Percentiles rank a stretch among this genome's conserved stretches.
Evolutionary conservation across 2,329 filamentous ascomycete genomes (phyloP).

Genomic region (Aspergillus sp.): DNA sequence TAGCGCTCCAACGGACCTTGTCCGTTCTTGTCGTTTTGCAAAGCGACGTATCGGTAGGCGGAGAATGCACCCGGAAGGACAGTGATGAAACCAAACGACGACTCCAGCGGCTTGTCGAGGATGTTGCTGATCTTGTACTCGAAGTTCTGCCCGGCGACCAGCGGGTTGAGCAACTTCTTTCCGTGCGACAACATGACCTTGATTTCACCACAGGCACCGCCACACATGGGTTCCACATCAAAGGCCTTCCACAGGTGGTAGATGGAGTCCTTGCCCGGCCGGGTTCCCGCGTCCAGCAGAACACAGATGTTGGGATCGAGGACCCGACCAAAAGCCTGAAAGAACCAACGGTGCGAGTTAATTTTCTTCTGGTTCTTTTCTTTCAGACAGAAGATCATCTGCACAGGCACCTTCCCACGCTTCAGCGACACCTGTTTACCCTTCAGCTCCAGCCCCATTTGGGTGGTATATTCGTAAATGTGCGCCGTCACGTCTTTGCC

Average conservation of each 20-base stretch:
- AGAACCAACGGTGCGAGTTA: slow-evolving; percentile 99
- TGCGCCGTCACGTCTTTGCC: slow-evolving; percentile 92
- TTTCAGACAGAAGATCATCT: slow-evolving; percentile 96
- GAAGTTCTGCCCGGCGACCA: slow-evolving; percentile 95
- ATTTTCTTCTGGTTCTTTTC: slow-evolving; percentile 99
- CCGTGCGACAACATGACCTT: slow-evolving; percentile 90
- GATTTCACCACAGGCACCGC: slow-evolving; percentile 95
- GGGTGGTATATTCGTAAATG: slow-evolving; percentile 70
- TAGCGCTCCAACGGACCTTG: slow-evolving; percentile 92
- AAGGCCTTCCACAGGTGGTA: slow-evolving; percentile 99
- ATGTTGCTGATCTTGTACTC: slow-evolving; percentile 99
- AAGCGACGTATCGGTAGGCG: slow-evolving; percentile 88
- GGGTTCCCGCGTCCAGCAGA: slow-evolving; percentile 89
- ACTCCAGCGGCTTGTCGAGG: slow-evolving; percentile 93
- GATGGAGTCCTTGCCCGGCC: slow-evolving; percentile 86
- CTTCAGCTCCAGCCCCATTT: slow-evolving; percentile 71
- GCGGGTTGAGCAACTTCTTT: slow-evolving; percentile 81
- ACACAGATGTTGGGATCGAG: slow-evolving; percentile 95
- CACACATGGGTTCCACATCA: slow-evolving; percentile 94
- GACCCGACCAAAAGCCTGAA: slow-evolving; percentile 88
- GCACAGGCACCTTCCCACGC: slow-evolving; percentile 76
- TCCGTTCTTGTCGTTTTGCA: slow-evolving; percentile 94
- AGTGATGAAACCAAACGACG: slow-evolving; percentile 94
- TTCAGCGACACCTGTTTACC: slow-evolving; percentile 80
- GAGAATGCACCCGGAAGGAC: slow-evolving; percentile 96